Base-by-base conservation (phyloP, 805 yeast species). In the Candida bentonensis region DNA sequence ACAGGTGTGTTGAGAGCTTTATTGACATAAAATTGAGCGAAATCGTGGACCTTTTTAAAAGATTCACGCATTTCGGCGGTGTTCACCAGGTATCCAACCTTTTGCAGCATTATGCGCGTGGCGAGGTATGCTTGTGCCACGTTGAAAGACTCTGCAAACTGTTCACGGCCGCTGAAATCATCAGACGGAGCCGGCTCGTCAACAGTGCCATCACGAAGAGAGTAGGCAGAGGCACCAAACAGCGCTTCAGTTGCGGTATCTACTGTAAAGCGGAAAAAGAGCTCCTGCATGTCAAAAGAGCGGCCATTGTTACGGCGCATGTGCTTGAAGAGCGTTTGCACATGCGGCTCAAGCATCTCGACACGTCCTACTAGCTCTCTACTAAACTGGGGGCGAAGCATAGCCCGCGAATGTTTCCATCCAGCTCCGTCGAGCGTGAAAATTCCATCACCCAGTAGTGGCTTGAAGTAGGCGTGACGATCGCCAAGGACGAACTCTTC, bases 21-120 rank as follows among this genome's bases (percentile, higher is more conserved):
- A 21, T 43, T 42, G 1, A 52, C 51, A 49, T 61, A 68, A 46
- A 51, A 56, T 44, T 67, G 61, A 21, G 65, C 59, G 51, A 54
- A 59, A 39, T 42, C 40, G 44, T 54, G 56, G 27, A 61, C 63
- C 11, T 15, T 27, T 13, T 42, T 47, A 23, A 49, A 60, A 17
- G 57, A 45, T 15, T 50, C 53, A 42, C 58, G 52, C 49, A 68
- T 68, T 27, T 56, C 26, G 3, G 28, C 3, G 15, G 27, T n/a
- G 23, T 22, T 23, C 15, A 45, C 21, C 5, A 47, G 26, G 42
- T 15, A 36, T 33, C 43, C 42, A 21, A 42, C 22, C 15, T 23
- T 26, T 17, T 42, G 44, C 21, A 41, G 39, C 22, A 23, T 43
- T 11, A 55, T 46, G 2, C 62, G 53, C 26, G 43, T 26, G 3